phyloP scores from a whole-genome alignment of 2,329 filamentous ascomycete species.

The Raffaelea arxii region DNA sequence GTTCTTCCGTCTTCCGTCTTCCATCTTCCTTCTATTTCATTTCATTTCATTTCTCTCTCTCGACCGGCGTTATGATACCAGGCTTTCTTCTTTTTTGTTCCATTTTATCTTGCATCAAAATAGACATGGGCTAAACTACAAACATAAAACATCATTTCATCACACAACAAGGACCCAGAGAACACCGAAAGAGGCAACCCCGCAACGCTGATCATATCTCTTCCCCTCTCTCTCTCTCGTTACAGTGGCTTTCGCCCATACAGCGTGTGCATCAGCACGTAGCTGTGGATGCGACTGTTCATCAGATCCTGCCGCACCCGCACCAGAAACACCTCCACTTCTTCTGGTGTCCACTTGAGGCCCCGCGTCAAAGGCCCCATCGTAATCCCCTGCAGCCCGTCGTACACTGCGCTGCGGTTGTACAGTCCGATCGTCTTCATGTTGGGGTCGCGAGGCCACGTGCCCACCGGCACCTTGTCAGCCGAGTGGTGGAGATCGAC shows the following conservation, averaged over 20 bases:
- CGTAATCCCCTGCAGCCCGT: conserved; percentile 16
- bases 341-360: conserved; percentile 15
- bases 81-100: too few relatives aligned
- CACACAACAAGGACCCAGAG: conserved; percentile 1
- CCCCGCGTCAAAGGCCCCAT: conserved; percentile 17
- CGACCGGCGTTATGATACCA: too few relatives aligned
- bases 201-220: too few relatives aligned
- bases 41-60: neutral
- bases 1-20: neutral
- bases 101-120: too few relatives aligned
- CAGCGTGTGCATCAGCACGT: conserved; percentile 7
- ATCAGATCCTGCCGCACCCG: conserved; percentile 12
- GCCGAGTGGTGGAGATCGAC: conserved; percentile 21
- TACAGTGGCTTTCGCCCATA: conserved; percentile 10
- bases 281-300: conserved; percentile 11
- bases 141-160: too few relatives aligned
- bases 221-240: too few relatives aligned
- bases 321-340: conserved; percentile 16
- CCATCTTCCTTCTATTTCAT: neutral
- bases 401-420: conserved; percentile 16
- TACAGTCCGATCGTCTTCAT: conserved; percentile 17
- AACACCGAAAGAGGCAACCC: too few relatives aligned
- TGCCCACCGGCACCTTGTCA: conserved; percentile 21
- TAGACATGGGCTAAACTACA: too few relatives aligned
- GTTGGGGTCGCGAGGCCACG: conserved; percentile 19